Percentiles rank a stretch among this genome's conserved stretches.
These are phyloP conservation scores for Cryphonectria carpinicola DNA, from an alignment of 2,329 filamentous ascomycete genomes.

Conservation along the genomic window DNA sequence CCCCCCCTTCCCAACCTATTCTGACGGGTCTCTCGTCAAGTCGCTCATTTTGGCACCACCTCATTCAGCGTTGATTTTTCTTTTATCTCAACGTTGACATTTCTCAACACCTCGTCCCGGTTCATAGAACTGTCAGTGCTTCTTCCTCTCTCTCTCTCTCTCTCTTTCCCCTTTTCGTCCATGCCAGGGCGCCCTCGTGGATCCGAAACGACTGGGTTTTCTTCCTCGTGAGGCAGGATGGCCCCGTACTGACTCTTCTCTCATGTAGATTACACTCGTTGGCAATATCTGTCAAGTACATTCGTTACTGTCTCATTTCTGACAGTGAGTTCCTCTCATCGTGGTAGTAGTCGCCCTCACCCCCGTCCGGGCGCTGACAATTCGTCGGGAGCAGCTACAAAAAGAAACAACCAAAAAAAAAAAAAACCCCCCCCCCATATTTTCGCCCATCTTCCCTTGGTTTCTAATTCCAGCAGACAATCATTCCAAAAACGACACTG, in stretches of 20 bases:
- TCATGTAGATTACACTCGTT: conserved; percentile 51
- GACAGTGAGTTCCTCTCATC: conserved; percentile 47
- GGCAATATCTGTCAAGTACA: conserved; percentile 60
- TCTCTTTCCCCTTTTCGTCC: neutral
- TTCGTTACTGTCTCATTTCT: conserved; percentile 54
- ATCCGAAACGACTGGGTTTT: conserved; percentile 8
- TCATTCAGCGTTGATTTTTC: conserved; percentile 11
- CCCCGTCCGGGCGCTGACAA: conserved; percentile 32
- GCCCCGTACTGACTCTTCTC: conserved; percentile 30
- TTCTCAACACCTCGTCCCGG: conserved; percentile 3
- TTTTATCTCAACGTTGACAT: neutral
- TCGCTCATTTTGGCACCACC: conserved; percentile 46
- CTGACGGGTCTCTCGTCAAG: conserved; percentile 52
- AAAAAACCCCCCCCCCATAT: no score
- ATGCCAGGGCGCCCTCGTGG: conserved; percentile 3
- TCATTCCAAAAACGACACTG: conserved; percentile 11
- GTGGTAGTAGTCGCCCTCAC: conserved; percentile 22
- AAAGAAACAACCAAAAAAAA: neutral
- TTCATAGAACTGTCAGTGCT: conserved; percentile 12
- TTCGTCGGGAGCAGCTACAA: conserved; percentile 17
- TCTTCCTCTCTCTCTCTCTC: neutral
- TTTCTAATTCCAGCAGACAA: conserved; percentile 15
- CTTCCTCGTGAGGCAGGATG: conserved; percentile 15
- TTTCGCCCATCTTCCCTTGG: conserved; percentile 13
- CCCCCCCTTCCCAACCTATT: conserved; percentile 27